A percentile compares a stretch with the other conserved stretches of the same genome.
Conservation (phyloP, 495 filamentous ascomycete species). For the Lophiostoma macrostomum region DNA sequence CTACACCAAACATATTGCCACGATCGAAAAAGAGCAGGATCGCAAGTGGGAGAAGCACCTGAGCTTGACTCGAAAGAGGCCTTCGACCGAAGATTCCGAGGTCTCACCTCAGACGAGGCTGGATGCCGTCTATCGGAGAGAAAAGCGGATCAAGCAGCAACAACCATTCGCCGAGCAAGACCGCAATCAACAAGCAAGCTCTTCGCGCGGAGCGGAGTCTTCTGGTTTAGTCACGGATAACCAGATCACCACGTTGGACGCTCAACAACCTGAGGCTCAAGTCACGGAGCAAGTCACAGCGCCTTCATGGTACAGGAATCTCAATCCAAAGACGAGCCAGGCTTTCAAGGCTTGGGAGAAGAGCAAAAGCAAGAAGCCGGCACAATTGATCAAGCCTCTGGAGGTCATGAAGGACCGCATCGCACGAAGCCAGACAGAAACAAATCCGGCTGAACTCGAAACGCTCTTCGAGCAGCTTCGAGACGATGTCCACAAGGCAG, state of each 20-base stretch:
- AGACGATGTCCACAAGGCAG: constrained; percentile 23
- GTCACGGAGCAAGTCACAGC: no score
- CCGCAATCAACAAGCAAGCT: no score
- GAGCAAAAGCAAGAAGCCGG: not conserved
- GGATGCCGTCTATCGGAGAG: no score
- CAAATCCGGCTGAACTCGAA: not conserved
- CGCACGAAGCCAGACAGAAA: constrained; percentile 1
- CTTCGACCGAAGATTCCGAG: no score
- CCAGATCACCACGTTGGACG: not conserved
- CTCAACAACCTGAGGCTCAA: not conserved
- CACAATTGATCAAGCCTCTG: not conserved
- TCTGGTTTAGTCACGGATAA: not conserved
- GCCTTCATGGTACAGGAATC: constrained; percentile 10
- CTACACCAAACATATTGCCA: no score
- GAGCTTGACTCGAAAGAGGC: no score
- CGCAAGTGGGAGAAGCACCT: no score
- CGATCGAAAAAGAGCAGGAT: no score
- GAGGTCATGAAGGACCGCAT: constrained; percentile 9
- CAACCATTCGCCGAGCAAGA: no score
- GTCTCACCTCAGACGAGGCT: no score
- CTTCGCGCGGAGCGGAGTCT: no score
- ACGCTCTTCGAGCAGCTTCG: constrained; percentile 16
- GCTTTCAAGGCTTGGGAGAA: not conserved
- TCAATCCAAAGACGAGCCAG: not conserved
- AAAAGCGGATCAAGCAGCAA: no score